Evolutionary conservation across 345 rosid species (phyloP).

Genomic region (Rhodamnia rubescens): DNA sequence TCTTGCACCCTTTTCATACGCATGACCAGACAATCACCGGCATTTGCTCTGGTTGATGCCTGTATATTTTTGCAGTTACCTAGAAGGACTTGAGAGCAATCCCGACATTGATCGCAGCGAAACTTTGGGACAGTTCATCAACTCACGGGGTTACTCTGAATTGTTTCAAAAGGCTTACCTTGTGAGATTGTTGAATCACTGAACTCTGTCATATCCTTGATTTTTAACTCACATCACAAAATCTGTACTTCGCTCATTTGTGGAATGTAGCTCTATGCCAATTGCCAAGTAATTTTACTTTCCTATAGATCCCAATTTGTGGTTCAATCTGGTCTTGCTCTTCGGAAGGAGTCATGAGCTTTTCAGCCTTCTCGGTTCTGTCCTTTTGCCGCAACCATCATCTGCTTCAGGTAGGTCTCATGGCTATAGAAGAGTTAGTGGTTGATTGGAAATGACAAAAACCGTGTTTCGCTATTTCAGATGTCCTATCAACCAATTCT

Average conservation of each 20-base stretch:
- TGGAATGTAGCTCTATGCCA: neutral
- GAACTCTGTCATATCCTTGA: neutral
- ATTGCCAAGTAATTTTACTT: neutral
- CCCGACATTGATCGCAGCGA: slow-evolving; percentile 50
- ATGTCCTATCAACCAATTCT: neutral
- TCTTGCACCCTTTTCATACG: neutral
- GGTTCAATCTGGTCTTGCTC: slow-evolving; percentile 93
- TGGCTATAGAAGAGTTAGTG: neutral
- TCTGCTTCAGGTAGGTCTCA: slow-evolving; percentile 62
- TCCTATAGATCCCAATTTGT: slow-evolving; percentile 59
- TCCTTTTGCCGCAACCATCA: slow-evolving; percentile 83
- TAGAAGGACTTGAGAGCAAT: slow-evolving; percentile 53
- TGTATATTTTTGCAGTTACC: slow-evolving; percentile 26
- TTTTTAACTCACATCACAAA: neutral
- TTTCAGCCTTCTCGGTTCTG: slow-evolving; percentile 77
- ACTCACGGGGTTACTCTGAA: slow-evolving; percentile 59
- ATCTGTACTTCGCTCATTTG: neutral
- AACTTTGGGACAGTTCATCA: slow-evolving; percentile 61
- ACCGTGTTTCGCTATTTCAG: neutral
- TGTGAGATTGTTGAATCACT: slow-evolving; percentile 26
- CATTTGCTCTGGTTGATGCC: neutral
- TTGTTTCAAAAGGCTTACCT: slow-evolving; percentile 79
- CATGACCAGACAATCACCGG: neutral
- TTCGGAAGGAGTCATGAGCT: slow-evolving; percentile 58
- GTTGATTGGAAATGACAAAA: neutral